These are phyloP conservation scores for Talinum fruticosum DNA, from an alignment of 148 eudicot species.

Conservation along the genomic window DNA sequence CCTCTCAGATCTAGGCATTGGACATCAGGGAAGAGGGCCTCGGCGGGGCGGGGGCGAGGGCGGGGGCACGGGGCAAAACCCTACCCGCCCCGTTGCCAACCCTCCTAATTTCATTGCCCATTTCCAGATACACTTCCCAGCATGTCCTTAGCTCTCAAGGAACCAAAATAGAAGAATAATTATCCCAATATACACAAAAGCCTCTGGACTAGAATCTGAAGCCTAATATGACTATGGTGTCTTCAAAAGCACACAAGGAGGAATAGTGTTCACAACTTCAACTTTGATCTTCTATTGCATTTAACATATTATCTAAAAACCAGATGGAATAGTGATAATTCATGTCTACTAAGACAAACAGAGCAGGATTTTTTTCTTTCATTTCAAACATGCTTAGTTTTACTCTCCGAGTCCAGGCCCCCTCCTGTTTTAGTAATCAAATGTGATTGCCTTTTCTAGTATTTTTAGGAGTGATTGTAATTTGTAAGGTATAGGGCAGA, in stretches of 20 bases:
- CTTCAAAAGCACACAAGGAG: background rate
- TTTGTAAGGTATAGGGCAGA: no score
- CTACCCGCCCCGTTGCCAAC: no score
- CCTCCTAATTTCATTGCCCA: background rate
- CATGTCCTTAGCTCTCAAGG: background rate
- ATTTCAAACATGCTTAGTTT: background rate
- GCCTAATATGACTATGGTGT: background rate
- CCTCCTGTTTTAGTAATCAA: no score
- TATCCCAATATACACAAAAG: background rate
- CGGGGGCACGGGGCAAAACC: no score
- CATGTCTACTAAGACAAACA: background rate
- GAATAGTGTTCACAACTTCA: background rate
- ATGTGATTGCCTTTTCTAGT: no score
- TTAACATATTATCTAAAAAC: background rate
- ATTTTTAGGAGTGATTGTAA: no score
- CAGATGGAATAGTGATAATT: background rate
- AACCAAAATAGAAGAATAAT: background rate
- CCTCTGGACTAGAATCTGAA: background rate
- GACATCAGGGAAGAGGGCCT: no score
- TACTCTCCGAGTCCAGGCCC: no score
- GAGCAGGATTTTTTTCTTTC: background rate
- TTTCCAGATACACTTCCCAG: background rate
- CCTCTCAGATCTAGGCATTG: no score
- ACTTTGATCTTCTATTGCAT: background rate
- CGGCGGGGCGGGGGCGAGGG: no score